Evolutionary conservation across 306 rosid species (phyloP).

Genomic region (Vigna radiata): DNA sequence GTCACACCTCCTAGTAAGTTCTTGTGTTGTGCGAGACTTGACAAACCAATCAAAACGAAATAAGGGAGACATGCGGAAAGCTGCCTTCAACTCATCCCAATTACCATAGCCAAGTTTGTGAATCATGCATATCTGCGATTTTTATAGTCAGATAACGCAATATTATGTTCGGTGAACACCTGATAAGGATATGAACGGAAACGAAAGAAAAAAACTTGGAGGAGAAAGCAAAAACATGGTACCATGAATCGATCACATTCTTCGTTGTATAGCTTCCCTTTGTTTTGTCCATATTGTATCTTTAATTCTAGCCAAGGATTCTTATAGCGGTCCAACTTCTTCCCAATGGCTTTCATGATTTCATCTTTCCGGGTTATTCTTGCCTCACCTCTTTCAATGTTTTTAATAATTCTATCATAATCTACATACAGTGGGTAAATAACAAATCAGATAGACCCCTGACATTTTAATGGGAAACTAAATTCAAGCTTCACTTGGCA

Average conservation of each 20-base stretch:
- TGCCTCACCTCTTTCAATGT: constrained; percentile 98
- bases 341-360: constrained; percentile 98
- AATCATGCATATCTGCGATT: constrained; percentile 89
- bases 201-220: background rate
- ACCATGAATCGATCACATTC: constrained; percentile 99
- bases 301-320: constrained; percentile 99
- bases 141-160: background rate
- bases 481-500: constrained; percentile 7
- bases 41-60: constrained; percentile 99
- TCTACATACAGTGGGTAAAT: constrained; percentile 55
- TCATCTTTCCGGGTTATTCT: constrained; percentile 97
- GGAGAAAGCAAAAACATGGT: constrained; percentile 20
- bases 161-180: background rate
- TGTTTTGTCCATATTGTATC: constrained; percentile 97
- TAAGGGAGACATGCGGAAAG: constrained; percentile 93
- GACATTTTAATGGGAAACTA: background rate
- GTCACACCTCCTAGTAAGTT: constrained; percentile 97
- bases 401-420: constrained; percentile 93
- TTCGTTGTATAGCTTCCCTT: constrained; percentile 96
- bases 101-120: constrained; percentile 99
- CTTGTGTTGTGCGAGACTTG: constrained; percentile 98
- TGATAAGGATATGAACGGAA: background rate
- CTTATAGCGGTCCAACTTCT: constrained; percentile 97
- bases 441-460: background rate
- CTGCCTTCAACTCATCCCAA: constrained; percentile 99